Evolutionary conservation across 2,329 filamentous ascomycete species (phyloP).

Genomic region (Sporothrix inflata): DNA sequence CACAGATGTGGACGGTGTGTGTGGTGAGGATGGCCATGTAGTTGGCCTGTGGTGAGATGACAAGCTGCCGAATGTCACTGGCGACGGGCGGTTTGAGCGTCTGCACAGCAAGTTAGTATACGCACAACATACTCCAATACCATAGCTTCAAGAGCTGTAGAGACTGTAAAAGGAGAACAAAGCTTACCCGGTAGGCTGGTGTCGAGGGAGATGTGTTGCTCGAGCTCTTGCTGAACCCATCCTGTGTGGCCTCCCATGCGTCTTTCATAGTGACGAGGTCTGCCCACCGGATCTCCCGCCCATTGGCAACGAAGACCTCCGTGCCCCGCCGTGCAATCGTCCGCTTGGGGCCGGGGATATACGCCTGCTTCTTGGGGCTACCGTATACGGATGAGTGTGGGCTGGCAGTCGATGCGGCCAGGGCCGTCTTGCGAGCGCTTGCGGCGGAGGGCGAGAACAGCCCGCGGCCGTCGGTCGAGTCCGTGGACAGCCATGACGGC

Average conservation of each 20-base stretch:
- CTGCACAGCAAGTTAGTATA: conserved; percentile 46
- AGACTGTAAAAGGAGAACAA: neutral
- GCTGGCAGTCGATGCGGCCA: conserved; percentile 41
- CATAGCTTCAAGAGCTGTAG: neutral
- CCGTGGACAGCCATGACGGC: conserved; percentile 77
- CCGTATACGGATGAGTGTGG: conserved; percentile 21
- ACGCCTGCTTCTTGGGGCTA: conserved; percentile 47
- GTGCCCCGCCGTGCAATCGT: conserved; percentile 81
- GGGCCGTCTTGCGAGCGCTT: conserved; percentile 38
- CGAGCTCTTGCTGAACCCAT: conserved; percentile 34
- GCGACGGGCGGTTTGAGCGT: conserved; percentile 76
- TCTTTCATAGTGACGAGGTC: conserved; percentile 81
- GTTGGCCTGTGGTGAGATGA: conserved; percentile 79
- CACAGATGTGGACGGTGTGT: conserved; percentile 83
- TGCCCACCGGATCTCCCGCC: conserved; percentile 89
- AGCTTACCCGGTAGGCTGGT: conserved; percentile 51
- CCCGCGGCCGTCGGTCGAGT: conserved; percentile 74
- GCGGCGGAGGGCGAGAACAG: conserved; percentile 66
- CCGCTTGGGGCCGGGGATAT: conserved; percentile 55
- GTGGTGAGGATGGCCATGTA: conserved; percentile 84
- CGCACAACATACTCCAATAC: neutral
- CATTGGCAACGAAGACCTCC: conserved; percentile 85
- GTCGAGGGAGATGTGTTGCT: conserved; percentile 33
- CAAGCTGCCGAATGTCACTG: conserved; percentile 80
- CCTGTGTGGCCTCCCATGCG: conserved; percentile 49